Evolutionary conservation across 495 filamentous ascomycete genomes (phyloP), one percentile per base, ranked within the genome.

Genomic region (Talaromyces stipitatus): DNA sequence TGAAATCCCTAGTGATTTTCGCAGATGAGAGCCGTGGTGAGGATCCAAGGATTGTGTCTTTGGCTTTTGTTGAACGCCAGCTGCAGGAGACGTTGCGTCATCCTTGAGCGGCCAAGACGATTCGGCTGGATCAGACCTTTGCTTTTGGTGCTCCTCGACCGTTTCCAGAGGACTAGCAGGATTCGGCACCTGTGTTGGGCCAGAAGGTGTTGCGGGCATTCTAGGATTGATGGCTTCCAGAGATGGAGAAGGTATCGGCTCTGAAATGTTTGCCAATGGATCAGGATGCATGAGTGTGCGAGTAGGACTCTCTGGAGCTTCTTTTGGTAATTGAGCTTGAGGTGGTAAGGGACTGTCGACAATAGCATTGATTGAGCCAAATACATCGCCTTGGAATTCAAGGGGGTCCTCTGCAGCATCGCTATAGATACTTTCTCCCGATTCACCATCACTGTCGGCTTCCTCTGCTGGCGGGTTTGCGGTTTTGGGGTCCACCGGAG

Each of bases 291-390:
- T 7, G 27, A 20, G 11, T 62, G 23, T 48, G 30, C 30, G 50
- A 58, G 28, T 57, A 16, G 56, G 47, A 12, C 46, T 52, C 5
- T 58, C 56, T 24, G 58, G 51, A 14, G 26, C 50, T 24, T 52
- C 28, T 32, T 64, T 54, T 46, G 33, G 50, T 8, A 47, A 41
- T 6, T 32, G 3, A n/a, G 46, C 11, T 18, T 50, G 52, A 10
- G 50, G 22, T 18, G 56, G 33, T 4, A 58, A 58, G 16, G 85
- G 81, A 50, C 79, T 84, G 52, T 91, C 85, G 2, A 95, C 78
- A 43, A 95, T 85, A 26, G 91, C 91, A 70, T 95, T 83, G 46
- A 96, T 82, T 11, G 89, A 95, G 48, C 86, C 79, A 69, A 91
- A 96, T 0, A 87, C 89, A 60, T 85, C 83, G 4, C 85, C 85